Evolutionary conservation across 192 early-diverging fungal genomes (phyloP).

Genomic region (Umbelopsis ramanniana): DNA sequence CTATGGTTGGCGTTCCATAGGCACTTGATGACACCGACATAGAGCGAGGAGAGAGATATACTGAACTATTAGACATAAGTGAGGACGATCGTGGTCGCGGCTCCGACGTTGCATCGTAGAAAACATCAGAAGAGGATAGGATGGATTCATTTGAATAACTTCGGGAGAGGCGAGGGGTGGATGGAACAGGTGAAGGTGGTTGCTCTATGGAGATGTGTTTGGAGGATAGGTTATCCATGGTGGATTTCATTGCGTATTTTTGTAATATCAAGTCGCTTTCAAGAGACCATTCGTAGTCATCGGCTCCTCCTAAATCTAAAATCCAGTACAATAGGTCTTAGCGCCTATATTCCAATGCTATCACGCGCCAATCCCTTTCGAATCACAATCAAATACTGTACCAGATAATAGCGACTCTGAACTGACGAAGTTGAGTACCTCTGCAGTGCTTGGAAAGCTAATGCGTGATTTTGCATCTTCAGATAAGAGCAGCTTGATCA

Average conservation of each 20-base stretch:
- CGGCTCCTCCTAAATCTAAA: slow-evolving; percentile 37
- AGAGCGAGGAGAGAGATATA: slow-evolving; percentile 8
- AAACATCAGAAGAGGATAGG: neutral
- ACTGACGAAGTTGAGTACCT: slow-evolving; percentile 31
- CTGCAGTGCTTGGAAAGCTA: slow-evolving; percentile 33
- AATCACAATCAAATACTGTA: slow-evolving; percentile 4
- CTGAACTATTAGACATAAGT: neutral
- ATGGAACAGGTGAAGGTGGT: neutral
- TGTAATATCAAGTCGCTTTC: slow-evolving; percentile 30
- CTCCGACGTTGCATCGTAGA: neutral
- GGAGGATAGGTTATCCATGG: neutral
- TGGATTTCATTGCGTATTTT: slow-evolving; percentile 12
- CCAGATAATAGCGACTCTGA: slow-evolving; percentile 35
- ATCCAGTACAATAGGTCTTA: neutral
- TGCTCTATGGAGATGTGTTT: slow-evolving; percentile 1
- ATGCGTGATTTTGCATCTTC: slow-evolving; percentile 43
- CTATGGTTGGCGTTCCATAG: slow-evolving; percentile 7
- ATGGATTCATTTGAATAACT: neutral
- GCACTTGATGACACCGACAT: slow-evolving; percentile 11
- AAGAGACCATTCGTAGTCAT: slow-evolving; percentile 37
- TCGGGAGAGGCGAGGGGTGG: neutral
- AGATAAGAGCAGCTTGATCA: slow-evolving; percentile 42
- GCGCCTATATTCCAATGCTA: neutral
- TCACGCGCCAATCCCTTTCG: no score
- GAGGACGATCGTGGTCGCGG: neutral